Evolutionary conservation across 2,329 filamentous ascomycete species (phyloP).

Genomic region (Fusarium lyarnte): DNA sequence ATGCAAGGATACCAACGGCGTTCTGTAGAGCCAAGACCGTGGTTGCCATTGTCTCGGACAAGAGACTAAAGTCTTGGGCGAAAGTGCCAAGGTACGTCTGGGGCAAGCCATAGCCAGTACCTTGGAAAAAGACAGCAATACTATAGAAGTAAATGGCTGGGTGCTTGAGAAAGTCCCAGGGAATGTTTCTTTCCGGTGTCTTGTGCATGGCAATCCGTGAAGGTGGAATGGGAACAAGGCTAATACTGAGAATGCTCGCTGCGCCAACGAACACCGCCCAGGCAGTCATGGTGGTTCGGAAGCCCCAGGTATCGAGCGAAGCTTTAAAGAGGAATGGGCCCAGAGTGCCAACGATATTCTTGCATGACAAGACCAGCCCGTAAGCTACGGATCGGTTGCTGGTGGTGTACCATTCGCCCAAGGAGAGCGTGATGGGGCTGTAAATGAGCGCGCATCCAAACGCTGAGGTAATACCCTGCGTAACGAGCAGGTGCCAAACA

Average conservation of each 20-base stretch:
- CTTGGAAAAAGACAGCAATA: background rate
- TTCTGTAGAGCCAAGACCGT: background rate
- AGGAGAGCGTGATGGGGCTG: background rate
- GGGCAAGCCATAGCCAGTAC: background rate
- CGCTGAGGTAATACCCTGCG: background rate
- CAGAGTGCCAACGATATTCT: background rate
- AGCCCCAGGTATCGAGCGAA: background rate
- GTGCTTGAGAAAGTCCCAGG: background rate
- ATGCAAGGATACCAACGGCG: background rate
- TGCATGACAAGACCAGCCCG: background rate
- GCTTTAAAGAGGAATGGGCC: background rate
- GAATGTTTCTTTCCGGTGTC: background rate
- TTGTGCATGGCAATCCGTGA: background rate
- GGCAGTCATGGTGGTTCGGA: background rate
- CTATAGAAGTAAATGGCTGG: background rate
- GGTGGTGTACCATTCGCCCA: background rate
- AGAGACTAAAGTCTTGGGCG: background rate
- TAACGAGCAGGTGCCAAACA: background rate
- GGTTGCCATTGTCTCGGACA: background rate
- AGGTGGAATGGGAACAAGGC: background rate
- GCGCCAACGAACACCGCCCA: background rate
- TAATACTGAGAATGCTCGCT: background rate
- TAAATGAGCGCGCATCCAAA: background rate
- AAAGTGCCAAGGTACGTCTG: background rate
- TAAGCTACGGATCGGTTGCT: background rate